A percentile compares a stretch with the other conserved stretches of the same genome.
These are phyloP conservation scores for Amanita brunnescens DNA, from an alignment of 768 basidiomycete species.

Conservation along the genomic window DNA sequence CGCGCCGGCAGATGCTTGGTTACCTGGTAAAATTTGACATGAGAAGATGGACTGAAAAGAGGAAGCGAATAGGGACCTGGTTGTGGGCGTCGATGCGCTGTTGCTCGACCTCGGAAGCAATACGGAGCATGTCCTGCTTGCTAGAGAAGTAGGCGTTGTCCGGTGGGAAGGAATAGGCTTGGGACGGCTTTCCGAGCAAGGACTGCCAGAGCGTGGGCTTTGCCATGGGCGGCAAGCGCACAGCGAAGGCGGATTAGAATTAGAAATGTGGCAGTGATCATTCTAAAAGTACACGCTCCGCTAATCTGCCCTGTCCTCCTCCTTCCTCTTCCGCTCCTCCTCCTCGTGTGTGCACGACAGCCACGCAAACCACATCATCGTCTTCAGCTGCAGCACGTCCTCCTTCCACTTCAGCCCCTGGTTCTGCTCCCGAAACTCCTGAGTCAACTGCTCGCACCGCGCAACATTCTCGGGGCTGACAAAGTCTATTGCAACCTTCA, in stretches of 20 bases:
- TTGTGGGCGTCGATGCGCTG: not conserved
- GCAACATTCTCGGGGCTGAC: slow-evolving; percentile 89
- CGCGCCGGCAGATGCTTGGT: not conserved
- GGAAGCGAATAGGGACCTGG: not conserved
- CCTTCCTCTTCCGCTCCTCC: slow-evolving; percentile 12
- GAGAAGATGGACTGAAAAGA: not conserved
- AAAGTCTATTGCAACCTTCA: slow-evolving; percentile 94
- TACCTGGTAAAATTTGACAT: not conserved
- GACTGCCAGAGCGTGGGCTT: slow-evolving; percentile 35
- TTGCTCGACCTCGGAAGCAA: slow-evolving; percentile 20
- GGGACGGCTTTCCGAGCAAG: slow-evolving; percentile 55
- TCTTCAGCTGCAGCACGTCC: slow-evolving; percentile 84
- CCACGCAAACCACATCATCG: slow-evolving; percentile 95
- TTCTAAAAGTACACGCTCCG: not conserved
- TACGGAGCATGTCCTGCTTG: slow-evolving; percentile 41
- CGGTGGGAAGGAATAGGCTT: slow-evolving; percentile 42
- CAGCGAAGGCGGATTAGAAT: not conserved
- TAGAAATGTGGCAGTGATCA: not conserved
- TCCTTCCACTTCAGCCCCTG: slow-evolving; percentile 87
- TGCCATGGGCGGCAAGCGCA: slow-evolving; percentile 13
- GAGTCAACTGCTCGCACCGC: slow-evolving; percentile 77
- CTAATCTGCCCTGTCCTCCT: slow-evolving; percentile 10
- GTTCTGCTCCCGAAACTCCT: slow-evolving; percentile 88
- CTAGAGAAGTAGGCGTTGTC: slow-evolving; percentile 43
- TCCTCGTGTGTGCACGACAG: slow-evolving; percentile 47